A percentile compares a stretch with the other conserved stretches of the same genome.
Evolutionary conservation across 1,284 basidiomycete genomes (phyloP).

Genomic region (Fomes fomentarius): DNA sequence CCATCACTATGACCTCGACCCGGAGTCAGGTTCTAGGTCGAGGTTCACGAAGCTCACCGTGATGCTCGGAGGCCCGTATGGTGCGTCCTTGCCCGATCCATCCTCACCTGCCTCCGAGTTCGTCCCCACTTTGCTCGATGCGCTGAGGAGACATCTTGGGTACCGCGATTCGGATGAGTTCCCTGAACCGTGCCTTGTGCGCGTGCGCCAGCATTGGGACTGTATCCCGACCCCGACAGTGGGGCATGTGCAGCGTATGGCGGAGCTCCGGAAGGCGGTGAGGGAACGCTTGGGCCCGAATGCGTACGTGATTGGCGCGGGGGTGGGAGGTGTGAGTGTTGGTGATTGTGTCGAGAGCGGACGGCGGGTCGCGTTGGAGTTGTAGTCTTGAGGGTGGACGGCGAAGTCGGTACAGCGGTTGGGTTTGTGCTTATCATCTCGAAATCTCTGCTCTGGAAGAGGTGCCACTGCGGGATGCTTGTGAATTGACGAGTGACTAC

Average conservation of each 20-base stretch:
- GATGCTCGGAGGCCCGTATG: slow-evolving; percentile 90
- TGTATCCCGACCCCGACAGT: slow-evolving; percentile 87
- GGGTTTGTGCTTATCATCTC: no score
- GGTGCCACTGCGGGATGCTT: no score
- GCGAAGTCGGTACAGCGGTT: no score
- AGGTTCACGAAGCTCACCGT: slow-evolving; percentile 78
- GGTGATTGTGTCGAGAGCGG: slow-evolving; percentile 88
- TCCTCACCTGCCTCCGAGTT: slow-evolving; percentile 34
- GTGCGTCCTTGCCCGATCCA: slow-evolving; percentile 37
- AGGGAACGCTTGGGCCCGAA: slow-evolving; percentile 52
- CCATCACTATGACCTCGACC: slow-evolving; percentile 23
- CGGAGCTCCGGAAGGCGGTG: slow-evolving; percentile 57
- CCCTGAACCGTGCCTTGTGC: slow-evolving; percentile 61
- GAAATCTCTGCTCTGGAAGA: no score
- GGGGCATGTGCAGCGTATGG: slow-evolving; percentile 76
- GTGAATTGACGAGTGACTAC: no score
- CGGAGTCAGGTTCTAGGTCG: slow-evolving; percentile 24
- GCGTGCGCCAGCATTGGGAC: slow-evolving; percentile 58
- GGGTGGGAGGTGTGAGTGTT: slow-evolving; percentile 88
- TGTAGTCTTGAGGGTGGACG: no score
- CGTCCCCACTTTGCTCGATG: slow-evolving; percentile 45
- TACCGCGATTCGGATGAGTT: slow-evolving; percentile 34
- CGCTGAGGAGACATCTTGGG: slow-evolving; percentile 57
- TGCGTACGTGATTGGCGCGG: slow-evolving; percentile 83
- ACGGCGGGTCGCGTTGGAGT: slow-evolving; percentile 49